Conservation (phyloP, 495 filamentous ascomycete genomes). For the Penicillium manginii region DNA sequence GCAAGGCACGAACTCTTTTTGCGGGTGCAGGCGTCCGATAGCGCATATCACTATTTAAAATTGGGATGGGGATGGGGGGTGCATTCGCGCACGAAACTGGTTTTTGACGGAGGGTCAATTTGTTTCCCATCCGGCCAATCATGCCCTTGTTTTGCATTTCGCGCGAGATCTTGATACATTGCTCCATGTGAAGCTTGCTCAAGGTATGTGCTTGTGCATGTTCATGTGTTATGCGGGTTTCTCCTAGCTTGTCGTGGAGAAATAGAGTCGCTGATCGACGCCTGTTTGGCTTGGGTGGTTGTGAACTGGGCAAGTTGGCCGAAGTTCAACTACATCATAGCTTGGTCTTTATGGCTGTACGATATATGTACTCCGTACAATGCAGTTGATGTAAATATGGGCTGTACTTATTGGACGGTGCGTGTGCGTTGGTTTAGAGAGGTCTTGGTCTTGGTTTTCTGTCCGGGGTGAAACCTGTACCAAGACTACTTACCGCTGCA, state of each 20-base stretch:
- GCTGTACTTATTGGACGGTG: neutral
- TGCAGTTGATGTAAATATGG: too few species aligned
- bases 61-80: neutral
- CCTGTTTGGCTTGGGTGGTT: neutral
- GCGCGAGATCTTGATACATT: neutral
- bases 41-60: slow-evolving; percentile 15
- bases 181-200: neutral
- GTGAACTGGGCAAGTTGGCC: neutral
- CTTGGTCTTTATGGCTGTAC: neutral
- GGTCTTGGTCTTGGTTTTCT: neutral
- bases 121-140: neutral
- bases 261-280: slow-evolving; percentile 1
- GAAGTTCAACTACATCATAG: neutral
- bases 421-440: slow-evolving; percentile 2
- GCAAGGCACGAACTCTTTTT: slow-evolving; percentile 14
- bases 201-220: neutral
- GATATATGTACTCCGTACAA: too few species aligned
- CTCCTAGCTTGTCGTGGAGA: slow-evolving; percentile 2
- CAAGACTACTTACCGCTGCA: neutral
- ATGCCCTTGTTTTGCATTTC: neutral
- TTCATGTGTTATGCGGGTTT: neutral
- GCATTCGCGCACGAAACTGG: slow-evolving; percentile 9
- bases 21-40: slow-evolving; percentile 6
- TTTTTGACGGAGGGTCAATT: neutral
- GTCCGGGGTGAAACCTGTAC: slow-evolving; percentile 3